Conservation (phyloP, 2,329 filamentous ascomycete species). For the Fusarium hostae region DNA sequence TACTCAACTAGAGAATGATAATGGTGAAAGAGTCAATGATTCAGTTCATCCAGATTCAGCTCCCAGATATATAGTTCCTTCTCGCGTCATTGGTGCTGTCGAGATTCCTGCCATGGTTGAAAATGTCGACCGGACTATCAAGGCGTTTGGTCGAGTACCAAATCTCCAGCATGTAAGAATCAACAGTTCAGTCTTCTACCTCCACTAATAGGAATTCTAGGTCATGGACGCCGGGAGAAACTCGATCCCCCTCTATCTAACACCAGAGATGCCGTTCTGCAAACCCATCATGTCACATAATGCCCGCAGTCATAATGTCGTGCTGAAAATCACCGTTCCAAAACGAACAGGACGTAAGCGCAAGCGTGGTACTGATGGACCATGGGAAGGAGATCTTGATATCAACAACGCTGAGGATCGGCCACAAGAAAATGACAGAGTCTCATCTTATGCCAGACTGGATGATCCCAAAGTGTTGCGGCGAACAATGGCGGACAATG, state of each 20-base stretch:
- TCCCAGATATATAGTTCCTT: constrained; percentile 51
- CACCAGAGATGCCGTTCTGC: constrained; percentile 81
- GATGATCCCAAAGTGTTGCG: constrained; percentile 68
- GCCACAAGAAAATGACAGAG: constrained; percentile 33
- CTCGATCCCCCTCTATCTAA: constrained; percentile 76
- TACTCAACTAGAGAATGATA: constrained; percentile 15
- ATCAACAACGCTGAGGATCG: constrained; percentile 42
- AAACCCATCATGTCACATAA: constrained; percentile 82
- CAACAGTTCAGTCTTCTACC: background rate
- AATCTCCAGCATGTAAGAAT: constrained; percentile 53
- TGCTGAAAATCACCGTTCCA: constrained; percentile 88
- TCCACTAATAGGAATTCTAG: constrained; percentile 47
- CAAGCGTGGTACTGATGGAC: constrained; percentile 78
- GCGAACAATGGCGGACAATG: constrained; percentile 76
- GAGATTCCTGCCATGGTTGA: constrained; percentile 58
- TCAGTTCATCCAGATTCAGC: constrained; percentile 39
- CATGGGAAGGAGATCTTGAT: constrained; percentile 64
- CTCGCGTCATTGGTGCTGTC: constrained; percentile 52
- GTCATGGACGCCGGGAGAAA: constrained; percentile 60
- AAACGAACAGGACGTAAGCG: constrained; percentile 87
- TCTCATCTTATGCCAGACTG: constrained; percentile 58
- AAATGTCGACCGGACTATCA: constrained; percentile 56
- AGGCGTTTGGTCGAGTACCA: constrained; percentile 55
- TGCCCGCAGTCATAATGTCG: constrained; percentile 80
- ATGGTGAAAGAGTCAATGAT: background rate